Conservation (phyloP, 495 filamentous ascomycete genomes). For the Apiosordaria backusii region DNA sequence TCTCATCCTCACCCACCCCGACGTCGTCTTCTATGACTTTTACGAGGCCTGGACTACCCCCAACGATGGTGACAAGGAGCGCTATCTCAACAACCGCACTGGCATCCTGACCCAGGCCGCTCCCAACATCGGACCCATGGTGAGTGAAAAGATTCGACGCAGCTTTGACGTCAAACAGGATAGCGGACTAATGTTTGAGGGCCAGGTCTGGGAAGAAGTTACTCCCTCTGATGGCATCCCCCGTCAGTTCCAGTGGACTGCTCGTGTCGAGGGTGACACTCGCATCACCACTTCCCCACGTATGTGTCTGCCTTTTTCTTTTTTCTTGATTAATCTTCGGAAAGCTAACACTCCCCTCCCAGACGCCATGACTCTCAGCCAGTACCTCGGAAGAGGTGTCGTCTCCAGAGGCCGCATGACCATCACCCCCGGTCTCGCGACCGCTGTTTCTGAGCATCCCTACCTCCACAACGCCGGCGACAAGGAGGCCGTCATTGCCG, state of each 20-base stretch:
- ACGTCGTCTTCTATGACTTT: conserved; percentile 63
- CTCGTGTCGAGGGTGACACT: conserved; percentile 55
- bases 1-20: conserved; percentile 58
- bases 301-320: conserved; percentile 15
- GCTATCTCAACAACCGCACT: conserved; percentile 45
- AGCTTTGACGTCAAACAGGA: no score
- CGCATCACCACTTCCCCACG: conserved; percentile 35
- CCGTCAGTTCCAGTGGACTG: conserved; percentile 63
- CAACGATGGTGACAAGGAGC: conserved; percentile 30
- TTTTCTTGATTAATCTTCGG: background rate
- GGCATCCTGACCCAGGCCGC: conserved; percentile 68
- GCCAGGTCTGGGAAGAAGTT: conserved; percentile 53
- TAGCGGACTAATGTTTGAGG: no score
- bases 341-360: conserved; percentile 13
- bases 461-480: conserved; percentile 53
- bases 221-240: conserved; percentile 58
- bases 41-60: conserved; percentile 55
- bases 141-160: no score
- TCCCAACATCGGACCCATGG: conserved; percentile 61
- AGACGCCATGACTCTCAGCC: conserved; percentile 58
- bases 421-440: conserved; percentile 53
- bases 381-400: conserved; percentile 62
- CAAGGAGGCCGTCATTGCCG: conserved; percentile 47
- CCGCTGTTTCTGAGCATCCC: conserved; percentile 49
- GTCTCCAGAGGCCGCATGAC: conserved; percentile 59